Base-by-base conservation (phyloP, 2,329 filamentous ascomycete species). In the Aspergillus vadensis region DNA sequence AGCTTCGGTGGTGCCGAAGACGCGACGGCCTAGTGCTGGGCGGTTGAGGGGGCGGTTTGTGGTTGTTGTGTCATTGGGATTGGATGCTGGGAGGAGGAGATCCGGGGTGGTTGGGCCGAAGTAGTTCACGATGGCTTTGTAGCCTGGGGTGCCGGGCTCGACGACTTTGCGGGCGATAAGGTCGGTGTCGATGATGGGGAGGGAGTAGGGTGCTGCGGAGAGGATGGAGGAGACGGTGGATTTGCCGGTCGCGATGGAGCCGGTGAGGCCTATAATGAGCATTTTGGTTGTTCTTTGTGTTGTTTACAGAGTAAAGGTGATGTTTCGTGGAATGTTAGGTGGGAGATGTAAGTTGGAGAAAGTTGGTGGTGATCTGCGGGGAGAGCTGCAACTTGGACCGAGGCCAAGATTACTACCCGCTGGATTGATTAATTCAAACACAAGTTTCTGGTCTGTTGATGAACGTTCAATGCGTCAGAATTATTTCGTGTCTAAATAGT, bases 241-340 rank as follows among this genome's bases (percentile, higher is more conserved):
- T 85, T 99, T 99, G 76, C 95, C 95, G 5, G 95, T 99, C 62
- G 95, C 95, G 74, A 99, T 98, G 63, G 93, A 97, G 74, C 95
- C 95, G 8, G 95, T 99, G 25, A 99, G 87, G 59, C 95, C 95
- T 70, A 99, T 92, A 71, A 99, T 88, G 52, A 98, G 86, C 95
- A 98, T 98, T 60, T 60, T 65, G 57, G 25, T 27, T 38, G n/a
- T 21, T 14, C 5, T 15, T 9, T 9, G 49, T 43, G 21, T 36
- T 17, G 19, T 17, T 12, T 25, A 25, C 7, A 25, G 25, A 3
- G 19, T 32, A 30, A 30, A 30, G 27, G 10, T 30, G 27, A 12
- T 30, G 25, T 38, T 27, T 25, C 1, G 38, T 44, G 38, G 38
- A 19, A 21, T 15, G 39, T 17, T 4, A 21, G 17, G 41, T 44